These are phyloP conservation scores for Penicillium sp. DNA, from an alignment of 2,329 filamentous ascomycete genomes.

Conservation along the genomic window DNA sequence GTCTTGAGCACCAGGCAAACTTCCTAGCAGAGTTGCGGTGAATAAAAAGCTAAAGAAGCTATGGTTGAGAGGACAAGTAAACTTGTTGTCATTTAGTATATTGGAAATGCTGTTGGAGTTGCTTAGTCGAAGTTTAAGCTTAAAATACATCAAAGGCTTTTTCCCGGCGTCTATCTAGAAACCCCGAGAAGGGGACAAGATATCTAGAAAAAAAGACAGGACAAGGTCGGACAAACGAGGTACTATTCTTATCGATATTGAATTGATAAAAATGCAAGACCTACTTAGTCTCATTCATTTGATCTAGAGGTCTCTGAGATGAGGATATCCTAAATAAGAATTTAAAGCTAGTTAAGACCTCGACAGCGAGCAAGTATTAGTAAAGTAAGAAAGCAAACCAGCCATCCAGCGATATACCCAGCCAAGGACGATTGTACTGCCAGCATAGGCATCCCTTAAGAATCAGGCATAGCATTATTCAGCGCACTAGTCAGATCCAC, in stretches of 20 bases:
- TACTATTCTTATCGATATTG: background rate
- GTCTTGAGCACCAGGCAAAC: background rate
- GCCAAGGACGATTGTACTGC: background rate
- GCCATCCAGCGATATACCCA: background rate
- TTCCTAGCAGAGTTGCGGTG: background rate
- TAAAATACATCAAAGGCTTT: no score
- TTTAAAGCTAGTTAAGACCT: background rate
- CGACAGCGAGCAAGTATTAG: background rate
- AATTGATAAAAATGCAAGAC: background rate
- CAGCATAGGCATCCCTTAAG: background rate
- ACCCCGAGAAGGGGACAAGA: no score
- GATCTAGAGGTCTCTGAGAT: background rate
- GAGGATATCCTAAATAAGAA: background rate
- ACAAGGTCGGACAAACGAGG: background rate
- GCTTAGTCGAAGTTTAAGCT: background rate
- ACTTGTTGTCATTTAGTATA: background rate
- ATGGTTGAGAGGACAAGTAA: background rate
- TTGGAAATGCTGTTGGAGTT: background rate
- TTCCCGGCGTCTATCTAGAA: no score
- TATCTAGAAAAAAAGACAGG: background rate
- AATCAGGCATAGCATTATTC: constrained; percentile 75
- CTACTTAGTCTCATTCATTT: background rate
- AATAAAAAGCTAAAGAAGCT: background rate
- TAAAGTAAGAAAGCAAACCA: background rate
- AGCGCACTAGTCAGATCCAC: constrained; percentile 82